Conservation (phyloP, 1,139 yeast species). For the Zygotorulaspora mrakii region DNA sequence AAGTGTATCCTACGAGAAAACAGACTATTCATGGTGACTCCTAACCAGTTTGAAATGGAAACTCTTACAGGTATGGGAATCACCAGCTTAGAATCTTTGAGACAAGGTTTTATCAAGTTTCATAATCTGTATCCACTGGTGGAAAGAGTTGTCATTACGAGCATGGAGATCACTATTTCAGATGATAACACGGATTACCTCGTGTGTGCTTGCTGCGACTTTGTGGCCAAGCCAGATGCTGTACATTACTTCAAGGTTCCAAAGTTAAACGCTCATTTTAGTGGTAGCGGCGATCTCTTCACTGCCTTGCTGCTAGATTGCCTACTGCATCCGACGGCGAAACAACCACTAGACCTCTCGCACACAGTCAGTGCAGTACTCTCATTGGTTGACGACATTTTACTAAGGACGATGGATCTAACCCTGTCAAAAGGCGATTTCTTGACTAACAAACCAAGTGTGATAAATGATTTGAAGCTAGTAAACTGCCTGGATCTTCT, state of each 20-base stretch:
- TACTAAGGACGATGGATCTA: constrained; percentile 34
- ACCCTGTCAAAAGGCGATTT: constrained; percentile 12
- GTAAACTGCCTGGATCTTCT: constrained; percentile 36
- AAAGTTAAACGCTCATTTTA: constrained; percentile 65
- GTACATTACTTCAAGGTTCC: constrained; percentile 48
- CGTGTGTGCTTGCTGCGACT: constrained; percentile 51
- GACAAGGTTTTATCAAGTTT: constrained; percentile 45
- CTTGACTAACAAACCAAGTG: constrained; percentile 13
- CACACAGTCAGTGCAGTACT: constrained; percentile 35
- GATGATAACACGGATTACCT: constrained; percentile 34
- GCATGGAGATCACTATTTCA: constrained; percentile 39
- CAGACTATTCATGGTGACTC: constrained; percentile 68
- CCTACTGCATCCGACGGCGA: constrained; percentile 35
- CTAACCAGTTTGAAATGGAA: constrained; percentile 90
- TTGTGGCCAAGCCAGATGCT: constrained; percentile 14
- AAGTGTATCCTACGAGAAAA: constrained; percentile 49
- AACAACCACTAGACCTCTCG: constrained; percentile 14
- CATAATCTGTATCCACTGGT: constrained; percentile 51
- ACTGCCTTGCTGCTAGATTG: constrained; percentile 72
- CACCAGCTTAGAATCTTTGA: constrained; percentile 41
- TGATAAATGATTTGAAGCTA: constrained; percentile 37
- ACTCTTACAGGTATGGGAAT: constrained; percentile 56
- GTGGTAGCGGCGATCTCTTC: constrained; percentile 92
- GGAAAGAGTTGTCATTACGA: constrained; percentile 66
- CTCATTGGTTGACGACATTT: constrained; percentile 36